Percentiles rank a stretch among this genome's conserved stretches.
These are phyloP conservation scores for Diphasiastrum complanatum DNA, from an alignment of 83 land plant species.

Conservation along the genomic window DNA sequence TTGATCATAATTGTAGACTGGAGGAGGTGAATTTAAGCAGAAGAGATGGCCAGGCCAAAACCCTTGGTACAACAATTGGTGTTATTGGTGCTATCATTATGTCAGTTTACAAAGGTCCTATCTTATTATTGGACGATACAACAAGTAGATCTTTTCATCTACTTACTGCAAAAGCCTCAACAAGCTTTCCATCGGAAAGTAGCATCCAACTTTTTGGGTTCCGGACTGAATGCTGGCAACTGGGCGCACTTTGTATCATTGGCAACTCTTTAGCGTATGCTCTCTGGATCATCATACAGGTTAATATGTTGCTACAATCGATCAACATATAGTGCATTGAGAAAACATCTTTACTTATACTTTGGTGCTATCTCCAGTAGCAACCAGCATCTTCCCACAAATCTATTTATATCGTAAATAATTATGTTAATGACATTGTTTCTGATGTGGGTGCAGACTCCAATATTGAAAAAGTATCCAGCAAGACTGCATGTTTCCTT, in stretches of 20 bases:
- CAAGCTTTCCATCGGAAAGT: not conserved
- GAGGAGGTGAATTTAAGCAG: slow-evolving; percentile 32
- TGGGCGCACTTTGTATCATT: slow-evolving; percentile 11
- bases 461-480: no score
- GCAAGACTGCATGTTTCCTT: no score
- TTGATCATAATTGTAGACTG: slow-evolving; percentile 27
- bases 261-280: slow-evolving; percentile 10
- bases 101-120: slow-evolving; percentile 40
- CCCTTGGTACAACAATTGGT: slow-evolving; percentile 39
- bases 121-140: no score
- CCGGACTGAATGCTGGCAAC: slow-evolving; percentile 4
- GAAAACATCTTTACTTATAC: slow-evolving; percentile 33
- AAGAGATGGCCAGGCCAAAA: slow-evolving; percentile 37
- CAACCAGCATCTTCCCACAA: no score
- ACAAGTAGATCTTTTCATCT: no score
- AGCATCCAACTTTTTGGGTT: not conserved
- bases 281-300: slow-evolving; percentile 14
- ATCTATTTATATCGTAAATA: no score
- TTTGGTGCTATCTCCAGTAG: no score
- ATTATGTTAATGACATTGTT: no score
- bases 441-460: no score
- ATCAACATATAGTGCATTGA: not conserved
- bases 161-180: slow-evolving; percentile 18
- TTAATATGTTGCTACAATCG: not conserved
- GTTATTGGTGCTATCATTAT: slow-evolving; percentile 40